Percentiles rank a stretch among this genome's conserved stretches.
Conservation (phyloP, 2,329 filamentous ascomycete species). For the Claviceps digitariae region DNA sequence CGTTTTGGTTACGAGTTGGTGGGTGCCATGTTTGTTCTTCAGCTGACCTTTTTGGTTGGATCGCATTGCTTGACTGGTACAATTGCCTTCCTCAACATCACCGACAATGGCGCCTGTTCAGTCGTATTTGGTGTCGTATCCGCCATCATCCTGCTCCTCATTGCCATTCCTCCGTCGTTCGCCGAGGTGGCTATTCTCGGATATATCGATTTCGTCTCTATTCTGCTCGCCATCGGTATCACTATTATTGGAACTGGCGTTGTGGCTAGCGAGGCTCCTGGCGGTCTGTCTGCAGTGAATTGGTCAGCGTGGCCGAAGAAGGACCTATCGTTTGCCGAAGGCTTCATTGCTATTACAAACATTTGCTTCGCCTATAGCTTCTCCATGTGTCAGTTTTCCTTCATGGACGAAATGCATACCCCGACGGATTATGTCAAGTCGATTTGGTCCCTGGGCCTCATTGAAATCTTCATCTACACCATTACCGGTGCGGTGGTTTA, state of each 20-base stretch:
- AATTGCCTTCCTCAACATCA: slow-evolving; percentile 54
- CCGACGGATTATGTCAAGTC: slow-evolving; percentile 36
- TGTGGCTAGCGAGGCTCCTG: slow-evolving; percentile 15
- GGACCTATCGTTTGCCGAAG: slow-evolving; percentile 34
- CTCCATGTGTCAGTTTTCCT: slow-evolving; percentile 36
- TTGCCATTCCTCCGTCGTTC: slow-evolving; percentile 35
- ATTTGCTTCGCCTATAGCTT: slow-evolving; percentile 59
- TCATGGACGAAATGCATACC: slow-evolving; percentile 41
- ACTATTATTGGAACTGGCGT: slow-evolving; percentile 54
- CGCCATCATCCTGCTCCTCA: slow-evolving; percentile 29
- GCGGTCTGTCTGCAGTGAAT: slow-evolving; percentile 18
- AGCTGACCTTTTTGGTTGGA: slow-evolving; percentile 55
- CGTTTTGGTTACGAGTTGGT: slow-evolving; percentile 47
- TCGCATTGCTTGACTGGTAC: slow-evolving; percentile 60
- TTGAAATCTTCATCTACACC: slow-evolving; percentile 53
- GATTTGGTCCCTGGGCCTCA: slow-evolving; percentile 46
- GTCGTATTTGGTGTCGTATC: slow-evolving; percentile 32
- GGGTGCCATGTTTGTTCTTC: slow-evolving; percentile 45
- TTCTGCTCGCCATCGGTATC: slow-evolving; percentile 48
- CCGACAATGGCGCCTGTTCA: slow-evolving; percentile 36
- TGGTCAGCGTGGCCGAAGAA: slow-evolving; percentile 34
- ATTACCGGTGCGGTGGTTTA: slow-evolving; percentile 55
- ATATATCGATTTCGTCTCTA: slow-evolving; percentile 46
- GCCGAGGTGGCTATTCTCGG: slow-evolving; percentile 35
- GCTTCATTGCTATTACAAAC: slow-evolving; percentile 49